Evolutionary conservation across 2,329 filamentous ascomycete genomes (phyloP), one percentile per base, ranked within the genome.

Genomic region (Escovopsis sp.): DNA sequence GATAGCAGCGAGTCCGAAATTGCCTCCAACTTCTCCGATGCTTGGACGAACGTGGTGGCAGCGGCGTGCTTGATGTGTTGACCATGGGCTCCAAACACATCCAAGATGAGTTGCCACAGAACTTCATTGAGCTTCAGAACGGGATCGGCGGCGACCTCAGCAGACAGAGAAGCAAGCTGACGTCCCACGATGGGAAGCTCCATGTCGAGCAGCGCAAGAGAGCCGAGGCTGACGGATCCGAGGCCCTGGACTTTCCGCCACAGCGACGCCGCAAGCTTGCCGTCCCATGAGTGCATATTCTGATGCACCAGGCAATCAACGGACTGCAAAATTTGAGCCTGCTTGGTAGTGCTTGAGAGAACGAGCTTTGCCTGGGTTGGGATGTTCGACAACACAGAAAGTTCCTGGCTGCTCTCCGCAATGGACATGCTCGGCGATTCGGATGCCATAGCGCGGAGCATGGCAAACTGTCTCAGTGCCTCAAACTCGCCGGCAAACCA

Each of bases 171-270:
- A 33, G 67, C 56, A 18, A 80, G 45, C 37, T 72, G 66, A 31
- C 63, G 62, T 9, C 71, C 72, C 39, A 82, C 58, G 3, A 69
- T 59, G 8, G 74, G 72, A 34, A 82, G 56, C 48, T 85, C 79
- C 1, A 63, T 60, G 51, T 81, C 75, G 0, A 85, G 60, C 14
- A 79, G 62, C 31, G 69, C 63, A 33, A 85, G 57, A 29, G 74
- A 71, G 31, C 66, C 66, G 27, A 85, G 57, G 31, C 61, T 68
- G 1, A 76, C 70, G 17, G 65, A 58, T 11, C 58, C 56, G 14
- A 76, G 52, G 2, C 53, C 56, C 34, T 66, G 59, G 32, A 79
- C 54, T 43, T 68, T 75, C 12, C 61, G 57, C 44, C 82, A 58
- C 4, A 83, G 48, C 1, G 66, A 65, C 13, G 49, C 43, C 3